Evolutionary conservation across 1,139 yeast genomes (phyloP), one percentile per base, ranked within the genome.

Genomic region (Ogataea hybrid): DNA sequence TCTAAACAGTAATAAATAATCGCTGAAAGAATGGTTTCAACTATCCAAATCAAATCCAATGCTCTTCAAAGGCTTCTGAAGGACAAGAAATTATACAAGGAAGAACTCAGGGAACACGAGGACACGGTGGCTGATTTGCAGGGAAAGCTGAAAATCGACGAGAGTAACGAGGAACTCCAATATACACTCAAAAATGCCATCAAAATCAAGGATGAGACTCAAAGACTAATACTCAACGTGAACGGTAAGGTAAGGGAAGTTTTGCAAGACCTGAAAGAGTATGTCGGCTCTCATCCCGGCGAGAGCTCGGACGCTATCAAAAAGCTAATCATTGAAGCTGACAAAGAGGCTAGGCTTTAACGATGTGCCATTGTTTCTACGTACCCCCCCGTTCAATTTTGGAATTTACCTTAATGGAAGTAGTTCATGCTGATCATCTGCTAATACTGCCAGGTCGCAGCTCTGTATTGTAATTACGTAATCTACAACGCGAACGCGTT

Each of bases 51-150:
- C 64, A 88, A 88, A 57, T 72, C 77, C 38, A 79, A 77, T 50
- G 94, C 96, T 3, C 70, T 89, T 41, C 75, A 76, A 50, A 73
- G 96, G 48, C 71, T 90, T 29, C 57, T 84, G 41, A 87, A 87
- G 54, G 97, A 89, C 59, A 81, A 83, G 52, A 59, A 59, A 12
- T 68, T 80, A 32, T 89, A 88, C 60, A 67, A 73, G 38, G 70
- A 74, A 46, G 96, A 89, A 58, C 71, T 79, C 27, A 62, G 62
- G 12, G 88, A 84, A 43, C 88, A 84, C 52, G 71, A 75, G 35
- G 60, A 63, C 11, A 68, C 66, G 43, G 74, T 81, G 10, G 63
- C 64, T 5, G 65, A 59, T 39, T 63, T 78, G 61, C 75, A 71
- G 38, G 48, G 65, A 15, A 62, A 65, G 36, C 50, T 62, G 1